These are phyloP conservation scores for Neofusicoccum sp. DNA, from an alignment of 2,329 filamentous ascomycete species.

Conservation along the genomic window DNA sequence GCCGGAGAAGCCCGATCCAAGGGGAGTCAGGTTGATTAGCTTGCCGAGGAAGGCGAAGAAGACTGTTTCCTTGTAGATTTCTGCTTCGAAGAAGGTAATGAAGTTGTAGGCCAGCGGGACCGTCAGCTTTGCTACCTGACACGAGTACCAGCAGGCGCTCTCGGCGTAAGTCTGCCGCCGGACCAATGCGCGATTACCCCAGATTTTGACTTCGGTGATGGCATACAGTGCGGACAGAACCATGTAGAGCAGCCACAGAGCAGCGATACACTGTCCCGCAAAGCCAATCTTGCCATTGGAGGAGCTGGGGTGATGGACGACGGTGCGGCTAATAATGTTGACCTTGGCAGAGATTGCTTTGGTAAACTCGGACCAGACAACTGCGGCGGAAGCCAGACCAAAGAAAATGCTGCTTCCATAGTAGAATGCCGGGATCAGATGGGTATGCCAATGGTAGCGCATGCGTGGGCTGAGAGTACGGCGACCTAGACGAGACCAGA, in stretches of 20 bases:
- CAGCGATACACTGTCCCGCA: constrained; percentile 80
- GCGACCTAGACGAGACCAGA: constrained; percentile 29
- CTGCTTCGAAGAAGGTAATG: constrained; percentile 78
- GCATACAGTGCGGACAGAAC: constrained; percentile 84
- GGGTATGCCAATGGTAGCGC: constrained; percentile 76
- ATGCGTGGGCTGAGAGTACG: constrained; percentile 74
- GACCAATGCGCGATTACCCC: constrained; percentile 91
- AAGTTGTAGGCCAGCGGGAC: constrained; percentile 97
- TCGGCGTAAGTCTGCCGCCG: constrained; percentile 89
- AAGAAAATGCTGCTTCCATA: constrained; percentile 69
- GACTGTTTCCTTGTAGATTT: constrained; percentile 73
- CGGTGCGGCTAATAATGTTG: constrained; percentile 68
- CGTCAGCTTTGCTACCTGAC: constrained; percentile 88
- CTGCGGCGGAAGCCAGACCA: constrained; percentile 73
- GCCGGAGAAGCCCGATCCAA: constrained; percentile 83
- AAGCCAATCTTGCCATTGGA: constrained; percentile 79
- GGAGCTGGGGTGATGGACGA: constrained; percentile 74
- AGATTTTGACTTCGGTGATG: constrained; percentile 93
- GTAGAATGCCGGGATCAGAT: constrained; percentile 70
- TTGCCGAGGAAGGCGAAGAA: constrained; percentile 88
- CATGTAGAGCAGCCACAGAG: constrained; percentile 95
- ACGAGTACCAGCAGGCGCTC: constrained; percentile 92
- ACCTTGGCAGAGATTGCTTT: constrained; percentile 78
- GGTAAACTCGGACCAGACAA: constrained; percentile 93
- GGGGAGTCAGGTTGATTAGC: constrained; percentile 78